Base-by-base conservation (phyloP, 805 yeast genomes). In the Starmerella stellata region DNA sequence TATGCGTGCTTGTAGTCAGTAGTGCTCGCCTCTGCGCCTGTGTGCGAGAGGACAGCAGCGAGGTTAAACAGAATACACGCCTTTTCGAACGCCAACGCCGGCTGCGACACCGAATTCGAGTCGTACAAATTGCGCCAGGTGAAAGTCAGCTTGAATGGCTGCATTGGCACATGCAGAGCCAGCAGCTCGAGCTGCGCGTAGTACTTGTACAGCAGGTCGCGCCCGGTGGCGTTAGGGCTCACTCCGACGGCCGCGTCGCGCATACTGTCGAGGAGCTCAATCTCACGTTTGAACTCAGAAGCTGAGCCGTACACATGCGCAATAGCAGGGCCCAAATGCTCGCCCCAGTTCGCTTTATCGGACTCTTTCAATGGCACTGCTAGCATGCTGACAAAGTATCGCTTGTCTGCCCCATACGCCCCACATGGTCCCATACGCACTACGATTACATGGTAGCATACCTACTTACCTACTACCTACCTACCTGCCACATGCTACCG, bases 11-110 rank as follows among this genome's bases (percentile, higher is more conserved):
- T 83, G 51, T 67, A 61, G 39, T 72, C 65, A 8, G 40, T 34
- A 27, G 54, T 34, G 11, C 30, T 38, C 19, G 49, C 49, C 21
- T 50, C 57, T 15, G 49, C 50, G 14, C 56, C 66, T 28, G 69
- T 59, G 39, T 67, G 62, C 2, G 78, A 68, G 42, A 75, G 58
- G 2, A 74, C 50, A 0, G 80, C 66, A 1, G 74, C 95, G 38
- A 85, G 58, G 52, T 85, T 85, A 65, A 75, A 87, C 38, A 90
- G 63, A 2, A 77, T 61, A 20, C 78, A 70, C 0, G 95, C 94
- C 59, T 87, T 87, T 52, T 87, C 98, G 53, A 80, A 83, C 0
- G 94, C 82, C 33, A 80, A 51, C 0, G 94, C 76, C 50, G 69
- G 70, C 53, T 85, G 95, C n/a, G 77, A 63, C 43, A 63, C 58